phyloP scores from a whole-genome alignment of 2,329 filamentous ascomycete genomes.

The Blastomyces gilchristii region DNA sequence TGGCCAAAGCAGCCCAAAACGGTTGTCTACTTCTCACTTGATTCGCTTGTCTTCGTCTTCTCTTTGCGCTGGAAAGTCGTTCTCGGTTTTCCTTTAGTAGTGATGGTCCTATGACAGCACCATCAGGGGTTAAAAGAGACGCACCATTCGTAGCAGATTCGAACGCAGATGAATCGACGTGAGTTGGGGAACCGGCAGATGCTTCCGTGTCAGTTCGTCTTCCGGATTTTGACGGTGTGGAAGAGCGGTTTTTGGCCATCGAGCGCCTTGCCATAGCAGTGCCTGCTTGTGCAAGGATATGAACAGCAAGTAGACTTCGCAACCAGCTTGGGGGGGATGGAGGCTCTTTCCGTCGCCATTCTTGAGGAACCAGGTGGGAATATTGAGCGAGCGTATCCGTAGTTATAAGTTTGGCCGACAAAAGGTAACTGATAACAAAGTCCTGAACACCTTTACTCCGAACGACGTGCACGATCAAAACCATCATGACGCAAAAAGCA shows the following conservation, averaged over 20 bases:
- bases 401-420: conserved; percentile 36
- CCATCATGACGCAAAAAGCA: conserved; percentile 36
- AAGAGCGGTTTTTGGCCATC: conserved; percentile 38
- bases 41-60: conserved; percentile 80
- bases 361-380: conserved; percentile 34
- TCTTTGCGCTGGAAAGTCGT: conserved; percentile 57
- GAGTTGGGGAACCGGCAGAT: conserved; percentile 34
- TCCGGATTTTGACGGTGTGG: conserved; percentile 30
- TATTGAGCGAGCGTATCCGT: conserved; percentile 35
- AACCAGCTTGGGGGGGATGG: conserved; percentile 38
- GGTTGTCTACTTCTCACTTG: conserved; percentile 85
- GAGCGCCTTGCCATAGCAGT: conserved; percentile 39
- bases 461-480: conserved; percentile 37
- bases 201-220: conserved; percentile 39
- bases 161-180: conserved; percentile 34
- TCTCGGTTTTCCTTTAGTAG: conserved; percentile 45
- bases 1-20: conserved; percentile 86
- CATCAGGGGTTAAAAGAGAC: conserved; percentile 32
- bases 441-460: conserved; percentile 40
- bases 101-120: conserved; percentile 40
- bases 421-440: conserved; percentile 39
- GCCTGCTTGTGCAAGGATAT: conserved; percentile 40
- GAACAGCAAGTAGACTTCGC: conserved; percentile 39
- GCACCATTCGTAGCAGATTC: conserved; percentile 32
- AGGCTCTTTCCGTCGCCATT: conserved; percentile 34